Base-by-base conservation (phyloP, 2,329 filamentous ascomycete species). In the Sclerotinia nivalis region DNA sequence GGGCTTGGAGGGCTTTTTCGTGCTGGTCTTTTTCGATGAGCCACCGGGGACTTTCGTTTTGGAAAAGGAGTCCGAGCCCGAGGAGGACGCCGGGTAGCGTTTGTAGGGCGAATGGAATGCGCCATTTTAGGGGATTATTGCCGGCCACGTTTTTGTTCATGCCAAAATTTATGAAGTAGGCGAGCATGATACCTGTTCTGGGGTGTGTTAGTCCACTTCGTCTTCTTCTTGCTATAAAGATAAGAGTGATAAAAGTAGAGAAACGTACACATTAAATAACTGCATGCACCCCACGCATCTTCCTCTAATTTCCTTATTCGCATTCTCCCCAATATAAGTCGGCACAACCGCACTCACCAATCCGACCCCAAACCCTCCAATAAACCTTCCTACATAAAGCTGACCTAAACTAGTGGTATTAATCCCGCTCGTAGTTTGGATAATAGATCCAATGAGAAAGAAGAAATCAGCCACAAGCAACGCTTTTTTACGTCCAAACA, bases 11-110 rank as follows among this genome's bases (percentile, higher is more conserved):
- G 1, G 89, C 86, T 58, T 85, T 81, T 71, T 91, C 88, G 86
- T 88, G 90, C 71, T 87, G 83, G 74, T 90, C 88, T 74, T 87
- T 84, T 73, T 88, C 87, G 31, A 88, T 89, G 40, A 89, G 85
- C 85, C 86, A 91, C 71, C 89, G 84, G 18, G 89, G 88, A 9
- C 87, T 89, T 72, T 84, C 83, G 10, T 82, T 82, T 75, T 87
- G 88, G 66, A 89, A 78, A 1, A 87, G 76, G 85, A 91, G 91
- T 73, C 87, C 86, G 25, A 81, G 54, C n/a, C 88, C 80, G 31
- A 91, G 82, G 40, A 88, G 82, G 70, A 89, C 73, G 4, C 89
- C 88, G 0, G 89, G 89, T 4, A 91, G 80, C 66, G 83, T 85
- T 77, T 92, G 89, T 71, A 91, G 83, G 15, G 85, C 83, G 3